Conservation (phyloP, 805 yeast species). For the Candida khao-thaluensis region DNA sequence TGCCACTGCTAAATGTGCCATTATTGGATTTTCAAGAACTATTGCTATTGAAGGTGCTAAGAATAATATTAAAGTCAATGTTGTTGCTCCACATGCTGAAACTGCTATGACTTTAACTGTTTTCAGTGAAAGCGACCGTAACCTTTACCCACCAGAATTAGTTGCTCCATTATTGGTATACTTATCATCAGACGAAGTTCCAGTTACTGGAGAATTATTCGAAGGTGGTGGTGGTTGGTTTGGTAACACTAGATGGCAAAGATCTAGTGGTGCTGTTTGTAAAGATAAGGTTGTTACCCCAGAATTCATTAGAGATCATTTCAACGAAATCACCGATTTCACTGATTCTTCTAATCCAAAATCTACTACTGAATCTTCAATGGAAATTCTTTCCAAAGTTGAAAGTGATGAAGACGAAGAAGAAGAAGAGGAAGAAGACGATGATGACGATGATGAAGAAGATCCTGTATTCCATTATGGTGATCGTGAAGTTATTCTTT, state of each 20-base stretch:
- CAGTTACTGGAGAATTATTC: conserved; percentile 73
- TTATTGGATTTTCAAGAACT: conserved; percentile 81
- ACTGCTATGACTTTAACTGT: conserved; percentile 95
- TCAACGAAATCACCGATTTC: conserved; percentile 69
- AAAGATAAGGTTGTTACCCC: conserved; percentile 53
- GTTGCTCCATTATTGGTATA: conserved; percentile 89
- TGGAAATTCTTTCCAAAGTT: conserved; percentile 71
- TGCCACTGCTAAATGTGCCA: conserved; percentile 89
- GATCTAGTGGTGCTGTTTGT: conserved; percentile 80
- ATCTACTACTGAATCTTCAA: conserved; percentile 72
- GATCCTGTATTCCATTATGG: conserved; percentile 55
- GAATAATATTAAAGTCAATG: conserved; percentile 70
- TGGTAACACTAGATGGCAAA: conserved; percentile 92
- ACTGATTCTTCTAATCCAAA: conserved; percentile 53
- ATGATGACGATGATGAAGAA: conserved; percentile 40
- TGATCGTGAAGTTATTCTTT: conserved; percentile 72
- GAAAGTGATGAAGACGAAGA: conserved; percentile 50
- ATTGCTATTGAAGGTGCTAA: conserved; percentile 89
- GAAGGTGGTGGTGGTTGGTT: conserved; percentile 98
- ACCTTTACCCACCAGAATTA: conserved; percentile 79
- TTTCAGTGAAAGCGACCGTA: conserved; percentile 74
- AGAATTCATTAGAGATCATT: conserved; percentile 68
- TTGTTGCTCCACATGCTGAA: conserved; percentile 96
- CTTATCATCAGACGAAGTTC: conserved; percentile 71
- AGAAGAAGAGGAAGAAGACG: conserved; percentile 43